Evolutionary conservation across 2,329 filamentous ascomycete species (phyloP).

Genomic region (Biscogniauxia marginata): DNA sequence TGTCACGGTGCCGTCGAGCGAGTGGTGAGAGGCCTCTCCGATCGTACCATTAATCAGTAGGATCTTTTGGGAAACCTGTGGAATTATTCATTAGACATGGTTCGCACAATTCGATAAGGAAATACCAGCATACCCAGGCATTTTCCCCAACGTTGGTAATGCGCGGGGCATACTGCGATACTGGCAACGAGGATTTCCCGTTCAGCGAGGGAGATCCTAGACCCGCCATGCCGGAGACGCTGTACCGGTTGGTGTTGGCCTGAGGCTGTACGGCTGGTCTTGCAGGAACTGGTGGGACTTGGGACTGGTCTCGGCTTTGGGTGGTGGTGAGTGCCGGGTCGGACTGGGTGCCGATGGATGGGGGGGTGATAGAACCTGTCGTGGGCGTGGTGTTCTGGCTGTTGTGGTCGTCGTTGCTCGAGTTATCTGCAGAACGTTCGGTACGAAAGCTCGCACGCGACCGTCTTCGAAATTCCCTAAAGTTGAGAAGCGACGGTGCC

Average conservation of each 20-base stretch:
- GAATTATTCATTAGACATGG: conserved; percentile 12
- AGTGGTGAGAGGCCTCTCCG: conserved; percentile 65
- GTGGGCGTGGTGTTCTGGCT: conserved; percentile 61
- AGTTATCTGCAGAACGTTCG: conserved; percentile 59
- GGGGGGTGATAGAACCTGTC: conserved; percentile 71
- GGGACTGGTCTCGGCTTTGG: conserved; percentile 50
- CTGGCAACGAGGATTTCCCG: conserved; percentile 55
- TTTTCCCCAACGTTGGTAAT: conserved; percentile 78
- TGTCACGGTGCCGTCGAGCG: conserved; percentile 75
- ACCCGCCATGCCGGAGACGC: conserved; percentile 63
- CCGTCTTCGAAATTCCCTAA: conserved; percentile 72
- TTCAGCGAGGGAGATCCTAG: conserved; percentile 54
- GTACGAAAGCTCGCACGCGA: conserved; percentile 73
- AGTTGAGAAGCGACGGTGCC: conserved; percentile 64
- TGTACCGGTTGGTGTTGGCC: conserved; percentile 55
- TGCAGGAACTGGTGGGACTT: conserved; percentile 31
- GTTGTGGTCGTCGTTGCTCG: conserved; percentile 55
- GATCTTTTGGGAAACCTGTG: conserved; percentile 86
- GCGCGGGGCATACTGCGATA: conserved; percentile 78
- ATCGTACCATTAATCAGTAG: conserved; percentile 79
- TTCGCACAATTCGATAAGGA: conserved; percentile 11
- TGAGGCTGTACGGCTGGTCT: conserved; percentile 39
- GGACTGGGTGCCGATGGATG: conserved; percentile 67
- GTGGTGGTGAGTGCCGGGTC: conserved; percentile 65
- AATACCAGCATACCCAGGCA: conserved; percentile 67